Evolutionary conservation across 768 basidiomycete species (phyloP).

Genomic region (Steccherinum ochraceum): DNA sequence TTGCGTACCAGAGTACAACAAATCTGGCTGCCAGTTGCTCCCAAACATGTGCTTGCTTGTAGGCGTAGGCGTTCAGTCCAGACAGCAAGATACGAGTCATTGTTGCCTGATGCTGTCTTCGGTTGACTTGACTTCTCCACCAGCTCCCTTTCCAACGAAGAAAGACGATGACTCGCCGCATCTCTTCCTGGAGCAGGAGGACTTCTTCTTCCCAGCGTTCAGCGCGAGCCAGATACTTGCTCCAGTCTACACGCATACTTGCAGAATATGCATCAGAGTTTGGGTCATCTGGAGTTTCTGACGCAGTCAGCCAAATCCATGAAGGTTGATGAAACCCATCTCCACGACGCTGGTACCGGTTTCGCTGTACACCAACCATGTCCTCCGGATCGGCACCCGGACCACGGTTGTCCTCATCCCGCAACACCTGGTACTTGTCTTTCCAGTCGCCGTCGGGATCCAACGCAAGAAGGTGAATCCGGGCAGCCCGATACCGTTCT

Average conservation of each 20-base stretch:
- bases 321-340: too few species aligned
- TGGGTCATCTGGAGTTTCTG: too few species aligned
- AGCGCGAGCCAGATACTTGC: not conserved
- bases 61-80: not conserved
- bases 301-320: too few species aligned
- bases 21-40: not conserved
- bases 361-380: too few species aligned
- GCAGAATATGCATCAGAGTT: not conserved
- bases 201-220: not conserved
- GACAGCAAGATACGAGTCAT: not conserved
- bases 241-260: not conserved
- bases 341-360: too few species aligned
- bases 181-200: not conserved
- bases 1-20: not conserved
- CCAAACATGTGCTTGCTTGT: not conserved
- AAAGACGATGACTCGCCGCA: not conserved
- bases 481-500: too few species aligned
- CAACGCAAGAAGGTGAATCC: too few species aligned
- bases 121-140: not conserved
- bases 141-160: not conserved
- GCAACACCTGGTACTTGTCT: too few species aligned
- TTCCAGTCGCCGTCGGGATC: too few species aligned
- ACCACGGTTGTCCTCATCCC: too few species aligned
- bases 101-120: not conserved
- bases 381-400: too few species aligned